phyloP scores from a whole-genome alignment of 129 eudicot genomes.

The Escallonia herrerae region DNA sequence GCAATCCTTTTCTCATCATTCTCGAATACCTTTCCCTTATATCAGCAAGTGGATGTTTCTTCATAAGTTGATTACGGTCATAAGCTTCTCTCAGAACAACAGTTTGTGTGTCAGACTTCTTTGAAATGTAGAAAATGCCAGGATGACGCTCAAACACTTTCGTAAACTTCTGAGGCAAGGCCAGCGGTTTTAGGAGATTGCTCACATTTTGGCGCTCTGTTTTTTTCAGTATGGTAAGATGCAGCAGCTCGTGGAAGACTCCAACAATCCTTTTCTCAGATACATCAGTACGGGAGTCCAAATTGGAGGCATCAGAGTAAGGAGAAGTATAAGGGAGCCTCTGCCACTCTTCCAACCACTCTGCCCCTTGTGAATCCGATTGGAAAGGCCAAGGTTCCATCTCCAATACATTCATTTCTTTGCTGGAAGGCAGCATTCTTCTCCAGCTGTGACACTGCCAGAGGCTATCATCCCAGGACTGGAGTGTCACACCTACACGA shows the following conservation, averaged over 20 bases:
- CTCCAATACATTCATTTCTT: constrained; percentile 15
- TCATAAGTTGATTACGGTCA: constrained; percentile 44
- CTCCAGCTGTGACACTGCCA: constrained; percentile 68
- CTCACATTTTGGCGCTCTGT: constrained; percentile 74
- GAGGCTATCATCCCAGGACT: constrained; percentile 39
- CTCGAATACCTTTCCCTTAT: constrained; percentile 44
- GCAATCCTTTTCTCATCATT: constrained; percentile 68
- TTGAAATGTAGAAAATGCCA: constrained; percentile 84
- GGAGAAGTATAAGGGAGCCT: constrained; percentile 83
- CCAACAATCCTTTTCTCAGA: constrained; percentile 86
- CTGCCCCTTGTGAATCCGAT: constrained; percentile 74
- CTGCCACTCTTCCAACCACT: constrained; percentile 94
- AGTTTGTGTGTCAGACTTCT: constrained; percentile 63
- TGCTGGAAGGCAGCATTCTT: constrained; percentile 14
- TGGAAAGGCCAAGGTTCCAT: constrained; percentile 45
- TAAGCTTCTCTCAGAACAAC: constrained; percentile 83
- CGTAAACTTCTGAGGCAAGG: constrained; percentile 84
- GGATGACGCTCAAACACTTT: constrained; percentile 98
- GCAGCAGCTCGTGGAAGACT: constrained; percentile 88
- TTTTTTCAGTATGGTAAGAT: constrained; percentile 56
- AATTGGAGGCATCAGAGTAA: constrained; percentile 60
- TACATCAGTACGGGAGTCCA: constrained; percentile 84
- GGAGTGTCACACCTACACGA: constrained; percentile 66
- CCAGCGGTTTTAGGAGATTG: constrained; percentile 60
- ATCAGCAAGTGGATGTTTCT: constrained; percentile 62